Evolutionary conservation across 805 yeast species (phyloP).

Genomic region (Blastobotrys americana): DNA sequence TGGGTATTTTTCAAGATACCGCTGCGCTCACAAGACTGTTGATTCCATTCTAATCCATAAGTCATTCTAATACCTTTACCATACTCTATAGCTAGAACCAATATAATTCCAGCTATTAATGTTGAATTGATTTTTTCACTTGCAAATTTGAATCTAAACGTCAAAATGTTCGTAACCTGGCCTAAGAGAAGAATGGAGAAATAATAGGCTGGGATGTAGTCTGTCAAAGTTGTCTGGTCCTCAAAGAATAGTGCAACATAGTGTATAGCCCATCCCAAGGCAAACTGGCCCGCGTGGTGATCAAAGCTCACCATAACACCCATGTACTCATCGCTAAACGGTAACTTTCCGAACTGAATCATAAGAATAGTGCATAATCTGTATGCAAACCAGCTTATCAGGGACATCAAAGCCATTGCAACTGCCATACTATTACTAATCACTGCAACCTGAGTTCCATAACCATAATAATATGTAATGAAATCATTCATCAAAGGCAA

Average conservation of each 20-base stretch:
- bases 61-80: constrained; percentile 5
- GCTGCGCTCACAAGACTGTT: not conserved
- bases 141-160: constrained; percentile 31
- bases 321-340: too few relatives aligned
- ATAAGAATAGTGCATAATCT: constrained; percentile 7
- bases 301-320: too few relatives aligned
- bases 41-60: constrained; percentile 8
- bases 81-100: constrained; percentile 7
- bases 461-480: not conserved
- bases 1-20: too few relatives aligned
- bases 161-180: constrained; percentile 43
- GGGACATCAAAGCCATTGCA: constrained; percentile 6
- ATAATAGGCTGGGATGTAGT: constrained; percentile 76
- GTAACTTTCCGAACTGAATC: constrained; percentile 16
- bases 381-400: constrained; percentile 10
- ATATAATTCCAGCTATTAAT: constrained; percentile 8
- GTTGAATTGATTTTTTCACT: not conserved
- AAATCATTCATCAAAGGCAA: not conserved
- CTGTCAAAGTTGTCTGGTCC: constrained; percentile 79
- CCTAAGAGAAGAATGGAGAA: constrained; percentile 62
- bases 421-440: constrained; percentile 8
- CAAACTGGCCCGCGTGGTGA: constrained; percentile 51
- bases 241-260: constrained; percentile 60
- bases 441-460: not conserved
- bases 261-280: constrained; percentile 66